A percentile compares a stretch with the other conserved stretches of the same genome.
phyloP scores from a whole-genome alignment of 495 filamentous ascomycete genomes.

The Neurospora tetraspora region DNA sequence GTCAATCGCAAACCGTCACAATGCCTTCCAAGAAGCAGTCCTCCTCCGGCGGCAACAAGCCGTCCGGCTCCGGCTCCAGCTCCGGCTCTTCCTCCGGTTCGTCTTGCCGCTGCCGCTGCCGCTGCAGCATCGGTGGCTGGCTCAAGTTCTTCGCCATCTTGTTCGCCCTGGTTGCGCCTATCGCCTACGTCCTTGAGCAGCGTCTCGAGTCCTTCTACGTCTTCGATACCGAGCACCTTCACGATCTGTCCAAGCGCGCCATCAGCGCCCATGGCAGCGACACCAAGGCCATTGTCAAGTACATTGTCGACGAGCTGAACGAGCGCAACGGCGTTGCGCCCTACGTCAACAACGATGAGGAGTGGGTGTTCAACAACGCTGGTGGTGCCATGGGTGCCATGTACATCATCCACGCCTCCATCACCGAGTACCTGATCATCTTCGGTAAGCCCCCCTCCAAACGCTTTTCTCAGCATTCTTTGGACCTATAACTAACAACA shows the following conservation, averaged over 20 bases:
- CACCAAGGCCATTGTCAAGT: slow-evolving; percentile 55
- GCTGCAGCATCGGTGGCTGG: slow-evolving; percentile 21
- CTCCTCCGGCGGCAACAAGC: not conserved
- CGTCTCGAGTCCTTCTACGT: slow-evolving; percentile 69
- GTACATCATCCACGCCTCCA: slow-evolving; percentile 70
- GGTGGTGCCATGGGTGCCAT: slow-evolving; percentile 83
- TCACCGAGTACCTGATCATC: slow-evolving; percentile 76
- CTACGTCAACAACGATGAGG: slow-evolving; percentile 49
- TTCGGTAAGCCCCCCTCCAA: slow-evolving; percentile 40
- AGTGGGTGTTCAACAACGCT: slow-evolving; percentile 71
- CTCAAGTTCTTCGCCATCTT: slow-evolving; percentile 52
- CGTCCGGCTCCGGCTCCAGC: slow-evolving; percentile 4
- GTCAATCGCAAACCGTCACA: slow-evolving; percentile 2
- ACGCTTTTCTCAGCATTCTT: not conserved
- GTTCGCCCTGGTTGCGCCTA: slow-evolving; percentile 46
- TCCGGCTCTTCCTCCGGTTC: not conserved
- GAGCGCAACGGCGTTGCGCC: slow-evolving; percentile 27
- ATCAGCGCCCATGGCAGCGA: slow-evolving; percentile 62
- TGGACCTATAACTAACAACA: not conserved
- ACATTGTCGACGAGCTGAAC: slow-evolving; percentile 49
- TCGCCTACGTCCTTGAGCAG: slow-evolving; percentile 55
- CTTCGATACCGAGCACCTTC: slow-evolving; percentile 57
- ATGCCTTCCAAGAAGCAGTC: slow-evolving; percentile 10
- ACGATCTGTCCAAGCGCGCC: slow-evolving; percentile 54
- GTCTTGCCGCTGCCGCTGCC: slow-evolving; percentile 1